Evolutionary conservation across 1,284 basidiomycete genomes (phyloP).

Genomic region (Ganoderma lingzhi): DNA sequence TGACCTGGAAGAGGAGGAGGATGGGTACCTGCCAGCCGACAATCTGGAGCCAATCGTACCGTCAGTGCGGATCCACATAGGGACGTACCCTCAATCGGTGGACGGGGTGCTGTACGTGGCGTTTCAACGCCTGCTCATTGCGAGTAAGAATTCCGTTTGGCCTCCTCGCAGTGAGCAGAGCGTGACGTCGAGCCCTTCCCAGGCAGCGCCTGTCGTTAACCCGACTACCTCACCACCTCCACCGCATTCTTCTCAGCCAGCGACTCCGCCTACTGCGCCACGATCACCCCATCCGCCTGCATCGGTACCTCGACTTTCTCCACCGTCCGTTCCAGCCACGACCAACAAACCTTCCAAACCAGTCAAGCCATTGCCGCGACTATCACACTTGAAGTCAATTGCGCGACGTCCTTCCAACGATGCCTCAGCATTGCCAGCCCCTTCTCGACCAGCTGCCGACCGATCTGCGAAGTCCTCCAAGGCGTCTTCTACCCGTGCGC

Average conservation of each 20-base stretch:
- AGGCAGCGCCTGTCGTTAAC: background rate
- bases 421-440: background rate
- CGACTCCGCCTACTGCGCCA: background rate
- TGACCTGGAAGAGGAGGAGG: background rate
- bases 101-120: conserved; percentile 7
- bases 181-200: conserved; percentile 11
- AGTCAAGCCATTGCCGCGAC: conserved; percentile 7
- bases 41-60: conserved; percentile 19
- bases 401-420: background rate
- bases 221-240: background rate
- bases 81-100: conserved; percentile 12
- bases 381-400: background rate
- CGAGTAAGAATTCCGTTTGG: conserved; percentile 11
- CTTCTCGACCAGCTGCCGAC: background rate
- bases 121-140: conserved; percentile 13
- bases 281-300: background rate
- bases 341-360: background rate
- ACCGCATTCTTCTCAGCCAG: background rate
- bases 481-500: background rate
- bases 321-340: background rate
- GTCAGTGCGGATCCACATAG: conserved; percentile 15
- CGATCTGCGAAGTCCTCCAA: background rate
- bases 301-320: background rate
- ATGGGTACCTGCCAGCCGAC: conserved; percentile 16
- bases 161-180: conserved; percentile 11